Conservation (phyloP, 139 green algal genomes). For the Chloropicon primus region DNA sequence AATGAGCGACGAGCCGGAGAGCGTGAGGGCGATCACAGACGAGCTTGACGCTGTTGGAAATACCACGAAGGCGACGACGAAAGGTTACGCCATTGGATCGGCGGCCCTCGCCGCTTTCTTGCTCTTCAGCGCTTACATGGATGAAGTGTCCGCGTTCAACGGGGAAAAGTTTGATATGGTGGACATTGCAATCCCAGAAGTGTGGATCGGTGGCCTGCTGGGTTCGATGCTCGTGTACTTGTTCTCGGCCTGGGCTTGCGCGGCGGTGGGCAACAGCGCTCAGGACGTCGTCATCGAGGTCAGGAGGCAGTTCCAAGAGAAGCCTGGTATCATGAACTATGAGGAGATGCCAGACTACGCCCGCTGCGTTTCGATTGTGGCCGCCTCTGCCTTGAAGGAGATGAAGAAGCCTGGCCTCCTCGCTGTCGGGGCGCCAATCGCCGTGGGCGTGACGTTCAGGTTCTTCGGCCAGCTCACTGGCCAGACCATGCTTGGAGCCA, state of each 20-base stretch:
- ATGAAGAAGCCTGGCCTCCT: conserved; percentile 52
- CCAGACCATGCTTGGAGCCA: conserved; percentile 29
- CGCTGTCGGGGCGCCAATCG: conserved; percentile 30
- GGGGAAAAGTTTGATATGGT: conserved; percentile 22
- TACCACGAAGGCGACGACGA: conserved; percentile 3
- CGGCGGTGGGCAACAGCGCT: conserved; percentile 29
- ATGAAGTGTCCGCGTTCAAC: conserved; percentile 32
- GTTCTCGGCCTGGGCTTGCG: conserved; percentile 25
- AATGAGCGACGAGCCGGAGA: conserved; percentile 35
- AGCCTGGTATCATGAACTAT: conserved; percentile 35
- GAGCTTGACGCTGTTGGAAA: conserved; percentile 35
- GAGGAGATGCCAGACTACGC: conserved; percentile 34
- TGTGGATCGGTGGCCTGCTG: conserved; percentile 35
- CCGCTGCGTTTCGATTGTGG: conserved; percentile 37
- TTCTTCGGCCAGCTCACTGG: conserved; percentile 27
- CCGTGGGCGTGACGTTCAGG: conserved; percentile 22
- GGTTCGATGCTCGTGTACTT: conserved; percentile 46
- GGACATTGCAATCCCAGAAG: conserved; percentile 8
- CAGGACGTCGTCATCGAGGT: conserved; percentile 43
- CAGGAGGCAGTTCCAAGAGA: conserved; percentile 32
- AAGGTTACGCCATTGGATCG: conserved; percentile 2
- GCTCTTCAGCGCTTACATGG: conserved; percentile 45
- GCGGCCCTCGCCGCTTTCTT: conserved; percentile 3
- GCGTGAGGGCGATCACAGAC: conserved; percentile 44
- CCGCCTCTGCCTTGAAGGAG: conserved; percentile 32